Evolutionary conservation across 2,329 filamentous ascomycete species (phyloP).

Genomic region (Cercospora beticola): DNA sequence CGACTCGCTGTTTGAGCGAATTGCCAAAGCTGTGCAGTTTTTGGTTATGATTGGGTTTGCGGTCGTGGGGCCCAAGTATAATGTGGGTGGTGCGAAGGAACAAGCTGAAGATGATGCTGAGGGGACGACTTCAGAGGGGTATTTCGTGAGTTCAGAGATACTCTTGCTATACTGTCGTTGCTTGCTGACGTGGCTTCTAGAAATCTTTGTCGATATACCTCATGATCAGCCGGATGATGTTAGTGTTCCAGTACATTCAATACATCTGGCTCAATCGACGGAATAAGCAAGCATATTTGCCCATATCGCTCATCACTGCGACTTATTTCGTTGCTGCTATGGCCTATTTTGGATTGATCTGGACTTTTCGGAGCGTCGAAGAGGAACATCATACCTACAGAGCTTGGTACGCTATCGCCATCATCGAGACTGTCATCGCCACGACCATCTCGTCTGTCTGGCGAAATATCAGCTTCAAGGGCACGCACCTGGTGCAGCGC

Average conservation of each 20-base stretch:
- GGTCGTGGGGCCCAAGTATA: constrained; percentile 52
- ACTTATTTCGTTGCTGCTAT: constrained; percentile 38
- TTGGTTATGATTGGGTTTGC: constrained; percentile 66
- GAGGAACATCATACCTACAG: constrained; percentile 42
- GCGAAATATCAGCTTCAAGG: constrained; percentile 42
- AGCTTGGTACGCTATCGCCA: constrained; percentile 54
- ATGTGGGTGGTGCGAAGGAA: constrained; percentile 40
- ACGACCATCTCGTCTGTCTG: constrained; percentile 37
- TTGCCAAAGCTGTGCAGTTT: constrained; percentile 60
- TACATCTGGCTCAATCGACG: constrained; percentile 38
- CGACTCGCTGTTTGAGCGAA: constrained; percentile 63
- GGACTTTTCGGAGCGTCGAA: constrained; percentile 27
- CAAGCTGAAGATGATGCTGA: constrained; percentile 42
- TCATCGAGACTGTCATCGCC: constrained; percentile 36
- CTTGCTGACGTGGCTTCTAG: not conserved
- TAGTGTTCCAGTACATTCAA: constrained; percentile 42
- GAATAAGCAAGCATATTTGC: constrained; percentile 35
- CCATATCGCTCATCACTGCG: constrained; percentile 38
- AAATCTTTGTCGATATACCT: constrained; percentile 40
- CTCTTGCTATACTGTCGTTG: not conserved
- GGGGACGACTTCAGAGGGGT: constrained; percentile 30
- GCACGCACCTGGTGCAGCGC: constrained; percentile 40
- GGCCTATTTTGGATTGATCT: constrained; percentile 38
- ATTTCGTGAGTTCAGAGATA: constrained; percentile 37
- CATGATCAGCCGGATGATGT: constrained; percentile 40